These are phyloP conservation scores for Obba rivulosa DNA, from an alignment of 768 basidiomycete genomes.

Conservation along the genomic window DNA sequence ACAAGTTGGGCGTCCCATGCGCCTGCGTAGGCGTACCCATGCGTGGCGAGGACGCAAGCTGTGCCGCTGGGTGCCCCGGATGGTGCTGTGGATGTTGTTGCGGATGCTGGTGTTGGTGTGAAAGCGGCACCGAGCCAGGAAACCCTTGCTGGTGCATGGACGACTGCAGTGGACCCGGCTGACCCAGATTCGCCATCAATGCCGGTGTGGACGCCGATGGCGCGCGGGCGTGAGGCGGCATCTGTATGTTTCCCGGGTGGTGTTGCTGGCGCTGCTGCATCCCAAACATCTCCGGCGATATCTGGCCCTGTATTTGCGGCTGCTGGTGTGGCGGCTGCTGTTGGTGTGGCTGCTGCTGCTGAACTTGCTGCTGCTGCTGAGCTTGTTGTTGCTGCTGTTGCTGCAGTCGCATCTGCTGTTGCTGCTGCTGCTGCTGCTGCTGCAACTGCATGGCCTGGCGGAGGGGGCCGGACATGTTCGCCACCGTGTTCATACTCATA, in stretches of 20 bases:
- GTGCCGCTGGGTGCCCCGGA: conserved; percentile 5
- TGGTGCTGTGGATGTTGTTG: not conserved
- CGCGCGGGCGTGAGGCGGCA: conserved; percentile 41
- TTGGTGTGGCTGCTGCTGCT: conserved; percentile 26
- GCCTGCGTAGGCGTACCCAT: conserved; percentile 32
- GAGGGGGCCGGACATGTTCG: conserved; percentile 33
- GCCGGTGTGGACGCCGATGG: conserved; percentile 30
- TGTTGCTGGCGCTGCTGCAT: conserved; percentile 30
- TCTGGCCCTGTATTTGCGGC: conserved; percentile 30
- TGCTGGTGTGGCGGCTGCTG: conserved; percentile 26
- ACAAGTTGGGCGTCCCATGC: conserved; percentile 26
- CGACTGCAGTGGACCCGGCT: conserved; percentile 28
- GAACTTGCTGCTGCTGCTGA: conserved; percentile 20
- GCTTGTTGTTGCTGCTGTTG: conserved; percentile 26
- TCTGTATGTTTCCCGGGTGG: conserved; percentile 28
- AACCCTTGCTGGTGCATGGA: conserved; percentile 30
- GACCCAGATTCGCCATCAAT: conserved; percentile 41
- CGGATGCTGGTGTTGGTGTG: conserved; percentile 33
- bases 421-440: conserved; percentile 29
- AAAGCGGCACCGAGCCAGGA: conserved; percentile 31
- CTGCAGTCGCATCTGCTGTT: conserved; percentile 23
- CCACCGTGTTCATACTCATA: conserved; percentile 42
- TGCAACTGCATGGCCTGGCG: conserved; percentile 23
- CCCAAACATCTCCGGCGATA: conserved; percentile 37
- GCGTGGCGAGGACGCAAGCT: conserved; percentile 38